These are phyloP conservation scores for Chenopodium formosanum DNA, from an alignment of 148 eudicot genomes.

Conservation along the genomic window DNA sequence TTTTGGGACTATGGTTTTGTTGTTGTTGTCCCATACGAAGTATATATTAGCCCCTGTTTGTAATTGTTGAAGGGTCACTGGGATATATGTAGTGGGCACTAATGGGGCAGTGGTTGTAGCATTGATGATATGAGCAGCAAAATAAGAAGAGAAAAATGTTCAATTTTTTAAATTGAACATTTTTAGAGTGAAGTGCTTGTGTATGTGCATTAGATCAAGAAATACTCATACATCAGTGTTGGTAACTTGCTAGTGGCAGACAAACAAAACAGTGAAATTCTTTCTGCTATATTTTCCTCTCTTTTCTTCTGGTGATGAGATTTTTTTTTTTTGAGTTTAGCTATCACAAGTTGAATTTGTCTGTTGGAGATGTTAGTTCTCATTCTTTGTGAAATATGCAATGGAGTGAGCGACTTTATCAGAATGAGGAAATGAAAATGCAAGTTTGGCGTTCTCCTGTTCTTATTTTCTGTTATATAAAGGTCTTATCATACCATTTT, in stretches of 20 bases:
- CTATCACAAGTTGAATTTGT: not conserved
- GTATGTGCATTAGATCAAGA: not conserved
- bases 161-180: not conserved
- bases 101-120: not conserved
- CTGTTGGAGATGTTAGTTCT: not conserved
- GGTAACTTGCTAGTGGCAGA: no score
- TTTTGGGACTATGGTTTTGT: no score
- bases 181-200: not conserved
- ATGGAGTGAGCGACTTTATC: not conserved
- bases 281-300: not conserved
- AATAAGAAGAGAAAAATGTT: not conserved
- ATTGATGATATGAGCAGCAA: not conserved
- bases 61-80: not conserved
- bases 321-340: not conserved
- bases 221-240: not conserved
- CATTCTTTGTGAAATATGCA: not conserved
- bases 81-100: not conserved
- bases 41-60: not conserved
- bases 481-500: not conserved
- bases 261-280: not conserved
- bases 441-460: not conserved
- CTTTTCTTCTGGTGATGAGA: not conserved
- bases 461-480: not conserved
- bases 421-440: not conserved
- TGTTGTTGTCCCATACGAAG: not conserved